Percentiles rank a stretch among this genome's conserved stretches.
Conservation (phyloP, 306 rosid genomes). For the Delonix regia region DNA sequence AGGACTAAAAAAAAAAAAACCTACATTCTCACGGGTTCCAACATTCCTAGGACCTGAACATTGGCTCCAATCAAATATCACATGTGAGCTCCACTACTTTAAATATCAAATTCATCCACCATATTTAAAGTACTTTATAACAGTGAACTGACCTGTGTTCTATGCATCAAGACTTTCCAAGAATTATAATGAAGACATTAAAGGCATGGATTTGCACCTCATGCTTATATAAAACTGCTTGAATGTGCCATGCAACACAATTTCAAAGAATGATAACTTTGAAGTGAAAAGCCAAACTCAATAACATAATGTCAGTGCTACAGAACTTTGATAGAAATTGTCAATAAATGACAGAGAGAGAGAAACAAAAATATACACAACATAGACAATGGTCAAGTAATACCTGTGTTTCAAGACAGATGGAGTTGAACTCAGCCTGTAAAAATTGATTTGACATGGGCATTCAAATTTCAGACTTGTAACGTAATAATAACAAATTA, state of each 20-base stretch:
- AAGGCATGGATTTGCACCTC: constrained; percentile 3
- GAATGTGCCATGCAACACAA: constrained; percentile 3
- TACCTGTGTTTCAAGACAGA: constrained; percentile 19
- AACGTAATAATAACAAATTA: background rate
- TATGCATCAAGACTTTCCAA: background rate
- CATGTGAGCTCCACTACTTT: background rate
- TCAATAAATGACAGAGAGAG: background rate
- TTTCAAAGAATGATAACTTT: background rate
- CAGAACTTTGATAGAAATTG: background rate
- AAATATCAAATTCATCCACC: background rate
- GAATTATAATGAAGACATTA: background rate
- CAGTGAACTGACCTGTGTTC: background rate
- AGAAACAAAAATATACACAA: background rate
- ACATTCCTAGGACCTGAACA: background rate
- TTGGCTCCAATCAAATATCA: background rate
- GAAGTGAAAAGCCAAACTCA: background rate
- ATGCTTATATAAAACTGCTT: background rate
- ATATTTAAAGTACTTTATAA: background rate
- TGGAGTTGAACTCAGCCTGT: constrained; percentile 6
- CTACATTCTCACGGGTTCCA: background rate
- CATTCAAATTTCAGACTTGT: background rate
- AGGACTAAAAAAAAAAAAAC: no score
- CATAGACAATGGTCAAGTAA: background rate
- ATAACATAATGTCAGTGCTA: background rate
- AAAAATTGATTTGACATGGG: background rate